A percentile compares a stretch with the other conserved stretches of the same genome.
Evolutionary conservation across 371 early-diverging fungal species (phyloP).

Genomic region (Rhizopus sp.): DNA sequence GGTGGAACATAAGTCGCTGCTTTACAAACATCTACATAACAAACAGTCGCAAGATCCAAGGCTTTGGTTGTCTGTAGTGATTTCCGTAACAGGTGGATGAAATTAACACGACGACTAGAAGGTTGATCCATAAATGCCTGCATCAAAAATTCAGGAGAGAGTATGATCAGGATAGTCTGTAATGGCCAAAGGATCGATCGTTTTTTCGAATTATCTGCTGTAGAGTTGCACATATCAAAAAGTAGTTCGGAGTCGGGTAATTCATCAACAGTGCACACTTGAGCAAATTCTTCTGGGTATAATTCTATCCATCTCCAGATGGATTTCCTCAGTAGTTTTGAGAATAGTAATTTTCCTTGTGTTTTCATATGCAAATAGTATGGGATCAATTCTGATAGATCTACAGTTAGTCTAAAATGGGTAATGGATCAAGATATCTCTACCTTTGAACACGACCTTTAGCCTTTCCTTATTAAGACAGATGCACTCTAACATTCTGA

Average conservation of each 20-base stretch:
- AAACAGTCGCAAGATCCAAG: slow-evolving; percentile 72
- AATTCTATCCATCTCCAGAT: slow-evolving; percentile 90
- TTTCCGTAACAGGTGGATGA: slow-evolving; percentile 67
- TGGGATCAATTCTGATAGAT: slow-evolving; percentile 58
- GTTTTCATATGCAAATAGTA: slow-evolving; percentile 66
- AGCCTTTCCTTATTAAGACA: slow-evolving; percentile 69
- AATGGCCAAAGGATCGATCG: slow-evolving; percentile 81
- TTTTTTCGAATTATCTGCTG: slow-evolving; percentile 68
- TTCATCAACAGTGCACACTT: slow-evolving; percentile 63
- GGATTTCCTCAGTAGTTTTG: slow-evolving; percentile 69
- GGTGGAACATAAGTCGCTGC: slow-evolving; percentile 73
- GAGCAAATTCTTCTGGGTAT: slow-evolving; percentile 70
- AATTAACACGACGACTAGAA: slow-evolving; percentile 52
- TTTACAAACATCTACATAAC: slow-evolving; percentile 80
- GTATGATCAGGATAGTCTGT: slow-evolving; percentile 71
- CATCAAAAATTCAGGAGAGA: slow-evolving; percentile 75
- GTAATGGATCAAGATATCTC: too few species aligned
- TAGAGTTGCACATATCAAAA: slow-evolving; percentile 70
- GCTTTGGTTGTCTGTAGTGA: slow-evolving; percentile 59
- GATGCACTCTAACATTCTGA: slow-evolving; percentile 75
- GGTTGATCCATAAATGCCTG: slow-evolving; percentile 51
- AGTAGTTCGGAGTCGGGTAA: slow-evolving; percentile 72
- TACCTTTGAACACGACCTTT: slow-evolving; percentile 70
- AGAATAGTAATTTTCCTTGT: slow-evolving; percentile 65
- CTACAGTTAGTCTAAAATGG: not conserved